Evolutionary conservation across 192 early-diverging fungal species (phyloP), one percentile per base, ranked within the genome.

Genomic region (Umbelopsis isabellina): DNA sequence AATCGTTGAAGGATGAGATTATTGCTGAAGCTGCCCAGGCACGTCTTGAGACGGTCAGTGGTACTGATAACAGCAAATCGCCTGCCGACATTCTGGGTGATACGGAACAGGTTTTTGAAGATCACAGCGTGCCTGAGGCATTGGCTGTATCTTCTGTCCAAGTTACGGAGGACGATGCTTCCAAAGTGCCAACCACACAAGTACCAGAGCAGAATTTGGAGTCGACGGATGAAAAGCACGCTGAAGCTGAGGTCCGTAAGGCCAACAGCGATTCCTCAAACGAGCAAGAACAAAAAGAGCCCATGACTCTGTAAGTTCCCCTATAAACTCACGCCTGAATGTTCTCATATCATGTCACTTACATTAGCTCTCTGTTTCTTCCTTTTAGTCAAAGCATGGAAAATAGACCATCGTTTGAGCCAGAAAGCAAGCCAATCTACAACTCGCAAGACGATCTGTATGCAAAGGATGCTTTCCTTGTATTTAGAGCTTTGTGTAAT

Each of bases 401-500:
- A 51, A 35, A 50, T 41, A 25, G 64, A 49, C 27, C 64, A 47
- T 72, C 71, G 18, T 72, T 37, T 44, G 47, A 66, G 21, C 35
- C 35, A 22, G 68, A 22, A 20, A 45, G 15, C 16, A 47, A 35
- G 25, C 18, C 46, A 22, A 35, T n/a, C 22, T 25, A 61, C 27
- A 53, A 53, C 18, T 49, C 71, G 27, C 73, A 73, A 15, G 72
- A 76, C 18, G 76, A 83, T 61, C 52, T 80, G 16, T 83, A 70
- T 68, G 74, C 78, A 45, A 83, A 83, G 20, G 94, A 97, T 76
- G 90, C 93, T 4, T 94, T 93, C 46, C 78, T 92, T 46, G 90
- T 95, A 2, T 87, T 97, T 75, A 86, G 96, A 11, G 91, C 96
- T 8, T 81, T 97, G 44, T 95, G 93, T 81, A 94, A 93, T 69